Evolutionary conservation across 805 yeast species (phyloP), one percentile per base, ranked within the genome.

Genomic region (Metschnikowia picachoensis): DNA sequence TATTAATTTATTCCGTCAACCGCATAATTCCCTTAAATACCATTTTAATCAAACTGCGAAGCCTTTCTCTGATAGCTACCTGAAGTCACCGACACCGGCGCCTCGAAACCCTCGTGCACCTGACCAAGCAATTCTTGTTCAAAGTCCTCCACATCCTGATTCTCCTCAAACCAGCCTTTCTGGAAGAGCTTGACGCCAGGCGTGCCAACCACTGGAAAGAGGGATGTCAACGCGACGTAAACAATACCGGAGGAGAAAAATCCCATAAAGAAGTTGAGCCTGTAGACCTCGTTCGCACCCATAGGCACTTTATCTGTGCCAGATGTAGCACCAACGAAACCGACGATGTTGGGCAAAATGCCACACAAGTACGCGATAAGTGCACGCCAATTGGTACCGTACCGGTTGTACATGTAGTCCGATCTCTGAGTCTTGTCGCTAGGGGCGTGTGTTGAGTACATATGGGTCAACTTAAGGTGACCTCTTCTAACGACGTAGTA

Each of bases 351-450:
- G 39, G 95, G 94, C 31, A 81, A 70, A 48, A 90, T 83, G 45
- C 96, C 96, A 54, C 83, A 74, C 53, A 89, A 62, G 62, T 89
- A 89, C 1, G 96, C 94, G 30, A 74, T 79, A 54, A 79, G 82
- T 2, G 92, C 96, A 62, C 95, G 76, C 94, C 95, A 87, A 61
- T 88, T 87, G 64, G 79, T 56, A 34, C 96, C 96, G 39, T 70
- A 66, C 29, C 58, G 66, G 57, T 77, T 75, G 67, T 78, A 88
- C 67, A 76, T 76, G 68, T 89, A 90, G 46, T 68, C 64, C 7
- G 74, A 67, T 25, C 48, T 51, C 13, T 47, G 41, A 1, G 51
- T 35, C 25, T 59, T 58, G 42, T 63, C 56, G 47, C 66, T 73
- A 6, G 74, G 73, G 3, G 69, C 70, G 30, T 48, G 44, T n/a